Percentiles rank a stretch among this genome's conserved stretches.
These are phyloP conservation scores for Pterocarpus santalinus DNA, from an alignment of 306 rosid species.

Conservation along the genomic window DNA sequence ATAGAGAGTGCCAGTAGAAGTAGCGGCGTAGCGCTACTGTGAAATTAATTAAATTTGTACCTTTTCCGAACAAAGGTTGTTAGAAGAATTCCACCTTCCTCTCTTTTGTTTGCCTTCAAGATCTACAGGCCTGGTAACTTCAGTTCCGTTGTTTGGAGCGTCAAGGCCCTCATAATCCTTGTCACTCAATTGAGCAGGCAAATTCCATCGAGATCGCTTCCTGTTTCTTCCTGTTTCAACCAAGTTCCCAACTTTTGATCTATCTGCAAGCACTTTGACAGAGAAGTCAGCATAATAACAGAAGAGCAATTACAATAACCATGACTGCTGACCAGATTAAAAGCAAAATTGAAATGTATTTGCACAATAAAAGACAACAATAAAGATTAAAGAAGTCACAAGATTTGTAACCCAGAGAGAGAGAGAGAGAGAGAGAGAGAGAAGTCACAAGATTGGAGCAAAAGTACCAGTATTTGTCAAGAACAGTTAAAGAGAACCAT, in stretches of 20 bases:
- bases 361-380: constrained; percentile 30
- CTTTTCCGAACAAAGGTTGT: constrained; percentile 58
- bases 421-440: too few species aligned
- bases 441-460: constrained; percentile 26
- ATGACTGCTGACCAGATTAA: constrained; percentile 20
- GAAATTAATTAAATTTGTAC: constrained; percentile 53
- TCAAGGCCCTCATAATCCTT: constrained; percentile 48
- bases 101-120: constrained; percentile 67
- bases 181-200: constrained; percentile 58
- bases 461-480: constrained; percentile 1
- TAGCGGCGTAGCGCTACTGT: background rate
- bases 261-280: constrained; percentile 45
- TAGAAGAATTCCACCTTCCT: constrained; percentile 56
- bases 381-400: background rate
- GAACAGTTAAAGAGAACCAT: constrained; percentile 21
- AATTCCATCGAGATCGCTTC: constrained; percentile 86
- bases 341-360: constrained; percentile 31
- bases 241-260: constrained; percentile 55
- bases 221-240: constrained; percentile 62
- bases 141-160: constrained; percentile 52
- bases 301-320: constrained; percentile 22
- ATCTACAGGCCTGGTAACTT: constrained; percentile 51
- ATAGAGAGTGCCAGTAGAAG: constrained; percentile 1
- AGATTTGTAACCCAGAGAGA: too few species aligned
- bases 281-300: constrained; percentile 37